These are phyloP conservation scores for Cyberlindnera subsufficiens DNA, from an alignment of 805 yeast species.

Conservation along the genomic window DNA sequence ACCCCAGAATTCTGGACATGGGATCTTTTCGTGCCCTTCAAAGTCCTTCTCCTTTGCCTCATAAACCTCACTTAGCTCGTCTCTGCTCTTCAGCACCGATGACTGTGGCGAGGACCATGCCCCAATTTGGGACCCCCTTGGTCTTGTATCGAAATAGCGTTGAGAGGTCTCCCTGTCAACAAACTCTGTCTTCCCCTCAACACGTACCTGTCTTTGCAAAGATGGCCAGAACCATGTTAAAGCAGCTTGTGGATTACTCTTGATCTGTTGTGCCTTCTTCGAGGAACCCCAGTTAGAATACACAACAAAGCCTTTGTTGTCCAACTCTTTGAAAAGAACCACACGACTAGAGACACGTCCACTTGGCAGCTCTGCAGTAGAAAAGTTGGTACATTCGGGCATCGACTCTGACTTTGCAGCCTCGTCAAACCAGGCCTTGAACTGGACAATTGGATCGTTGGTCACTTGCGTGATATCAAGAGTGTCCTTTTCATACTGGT, in stretches of 20 bases:
- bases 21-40: conserved; percentile 57
- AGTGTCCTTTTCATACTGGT: conserved; percentile 72
- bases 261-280: conserved; percentile 70
- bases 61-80: conserved; percentile 54
- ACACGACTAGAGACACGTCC: conserved; percentile 87
- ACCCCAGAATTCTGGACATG: conserved; percentile 95
- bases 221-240: conserved; percentile 90
- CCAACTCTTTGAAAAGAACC: conserved; percentile 86
- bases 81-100: conserved; percentile 47
- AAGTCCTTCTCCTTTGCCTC: conserved; percentile 48
- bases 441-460: conserved; percentile 66
- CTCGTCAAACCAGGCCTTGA: conserved; percentile 78
- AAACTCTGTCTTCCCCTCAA: conserved; percentile 79
- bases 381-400: conserved; percentile 82
- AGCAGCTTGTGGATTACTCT: conserved; percentile 72
- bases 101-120: conserved; percentile 97
- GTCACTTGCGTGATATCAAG: conserved; percentile 49
- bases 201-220: conserved; percentile 85
- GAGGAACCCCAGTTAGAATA: conserved; percentile 91
- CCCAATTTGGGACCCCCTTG: conserved; percentile 88
- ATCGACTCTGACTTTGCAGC: conserved; percentile 55
- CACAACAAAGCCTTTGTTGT: conserved; percentile 73
- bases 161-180: conserved; percentile 69
- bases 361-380: conserved; percentile 82
- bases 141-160: conserved; percentile 79